These are phyloP conservation scores for Sistotremastrum suecicum DNA, from an alignment of 768 basidiomycete genomes.

Conservation along the genomic window DNA sequence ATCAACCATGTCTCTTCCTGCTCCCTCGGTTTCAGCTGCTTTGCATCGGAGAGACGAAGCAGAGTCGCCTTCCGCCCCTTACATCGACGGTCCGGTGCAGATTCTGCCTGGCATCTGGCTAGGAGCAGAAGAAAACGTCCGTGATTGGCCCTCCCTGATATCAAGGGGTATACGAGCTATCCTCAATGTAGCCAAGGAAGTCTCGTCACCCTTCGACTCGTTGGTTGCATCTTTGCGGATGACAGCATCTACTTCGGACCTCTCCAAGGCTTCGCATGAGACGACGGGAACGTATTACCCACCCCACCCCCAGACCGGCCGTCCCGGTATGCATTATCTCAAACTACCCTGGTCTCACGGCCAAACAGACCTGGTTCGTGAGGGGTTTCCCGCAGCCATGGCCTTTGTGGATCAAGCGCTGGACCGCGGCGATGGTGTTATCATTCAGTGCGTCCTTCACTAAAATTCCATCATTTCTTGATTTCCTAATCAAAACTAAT, in stretches of 20 bases:
- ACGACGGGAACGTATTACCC: slow-evolving; percentile 39
- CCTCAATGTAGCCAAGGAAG: slow-evolving; percentile 90
- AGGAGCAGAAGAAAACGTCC: slow-evolving; percentile 84
- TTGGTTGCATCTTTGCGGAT: slow-evolving; percentile 34
- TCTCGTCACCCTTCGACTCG: slow-evolving; percentile 54
- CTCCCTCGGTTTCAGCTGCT: slow-evolving; percentile 31
- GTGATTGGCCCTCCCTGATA: slow-evolving; percentile 59
- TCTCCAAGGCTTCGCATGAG: slow-evolving; percentile 22
- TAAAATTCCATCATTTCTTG: slow-evolving; percentile 1
- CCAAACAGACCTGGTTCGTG: slow-evolving; percentile 71
- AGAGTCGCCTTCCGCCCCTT: slow-evolving; percentile 55
- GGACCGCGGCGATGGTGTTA: slow-evolving; percentile 60
- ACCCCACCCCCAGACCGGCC: slow-evolving; percentile 49
- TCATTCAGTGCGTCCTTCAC: slow-evolving; percentile 58
- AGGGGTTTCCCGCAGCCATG: slow-evolving; percentile 72
- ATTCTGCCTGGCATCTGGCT: slow-evolving; percentile 80
- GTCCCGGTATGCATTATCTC: slow-evolving; percentile 76
- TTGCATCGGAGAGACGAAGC: slow-evolving; percentile 45
- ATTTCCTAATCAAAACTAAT: slow-evolving; percentile 8
- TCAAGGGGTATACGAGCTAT: slow-evolving; percentile 66
- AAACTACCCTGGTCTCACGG: slow-evolving; percentile 90
- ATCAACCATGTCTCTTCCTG: slow-evolving; percentile 58
- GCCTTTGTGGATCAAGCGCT: slow-evolving; percentile 67
- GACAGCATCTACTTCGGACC: slow-evolving; percentile 56
- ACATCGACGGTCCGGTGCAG: slow-evolving; percentile 69